Conservation (phyloP, 1,284 basidiomycete genomes). For the Vanrija humicola region DNA sequence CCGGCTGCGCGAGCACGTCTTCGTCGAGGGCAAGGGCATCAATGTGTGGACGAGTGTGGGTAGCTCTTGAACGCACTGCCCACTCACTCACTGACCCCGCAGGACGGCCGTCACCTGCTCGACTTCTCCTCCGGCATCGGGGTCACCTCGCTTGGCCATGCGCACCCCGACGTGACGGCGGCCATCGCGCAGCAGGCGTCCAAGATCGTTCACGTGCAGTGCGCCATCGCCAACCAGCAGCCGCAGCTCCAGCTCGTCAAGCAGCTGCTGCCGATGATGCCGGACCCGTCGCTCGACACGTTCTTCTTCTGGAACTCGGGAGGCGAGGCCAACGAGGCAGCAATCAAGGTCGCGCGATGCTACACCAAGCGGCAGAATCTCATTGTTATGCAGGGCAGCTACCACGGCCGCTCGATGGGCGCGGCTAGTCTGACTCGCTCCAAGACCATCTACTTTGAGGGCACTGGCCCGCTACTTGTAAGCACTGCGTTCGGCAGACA, state of each 20-base stretch:
- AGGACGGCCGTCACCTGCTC: constrained; percentile 54
- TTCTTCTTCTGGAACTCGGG: constrained; percentile 91
- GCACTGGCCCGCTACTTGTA: constrained; percentile 60
- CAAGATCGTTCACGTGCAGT: constrained; percentile 72
- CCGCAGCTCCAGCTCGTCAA: constrained; percentile 71
- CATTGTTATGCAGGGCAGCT: constrained; percentile 82
- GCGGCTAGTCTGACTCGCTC: constrained; percentile 81
- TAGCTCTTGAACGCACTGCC: background rate
- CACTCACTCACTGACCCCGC: background rate
- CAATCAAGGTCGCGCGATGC: constrained; percentile 58
- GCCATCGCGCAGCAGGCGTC: constrained; percentile 82
- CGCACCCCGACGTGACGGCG: constrained; percentile 76
- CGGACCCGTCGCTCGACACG: constrained; percentile 51
- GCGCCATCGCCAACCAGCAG: constrained; percentile 54
- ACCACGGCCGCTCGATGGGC: constrained; percentile 80
- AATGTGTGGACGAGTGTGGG: constrained; percentile 52
- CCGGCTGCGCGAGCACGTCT: constrained; percentile 57
- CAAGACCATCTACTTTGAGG: constrained; percentile 84
- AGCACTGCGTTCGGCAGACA: too few species aligned
- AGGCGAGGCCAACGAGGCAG: constrained; percentile 40
- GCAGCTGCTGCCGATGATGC: constrained; percentile 37
- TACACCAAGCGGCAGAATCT: constrained; percentile 79
- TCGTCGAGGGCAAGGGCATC: constrained; percentile 71
- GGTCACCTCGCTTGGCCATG: constrained; percentile 55
- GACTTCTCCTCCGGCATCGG: constrained; percentile 81